Evolutionary conservation across 768 basidiomycete genomes (phyloP).

Genomic region (Podaxis sp.): DNA sequence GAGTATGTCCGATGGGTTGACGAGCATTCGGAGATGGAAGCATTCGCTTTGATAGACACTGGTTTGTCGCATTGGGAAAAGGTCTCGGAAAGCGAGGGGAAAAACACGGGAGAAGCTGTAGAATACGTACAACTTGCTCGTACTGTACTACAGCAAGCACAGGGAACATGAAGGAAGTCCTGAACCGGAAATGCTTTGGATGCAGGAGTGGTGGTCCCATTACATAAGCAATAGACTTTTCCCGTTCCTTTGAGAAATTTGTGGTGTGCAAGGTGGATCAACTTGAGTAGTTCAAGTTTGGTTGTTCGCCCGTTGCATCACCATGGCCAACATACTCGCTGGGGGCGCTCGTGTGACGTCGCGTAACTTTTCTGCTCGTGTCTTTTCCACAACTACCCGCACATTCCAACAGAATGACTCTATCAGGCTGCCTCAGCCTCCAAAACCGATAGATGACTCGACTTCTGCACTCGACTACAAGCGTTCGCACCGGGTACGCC

Average conservation of each 20-base stretch:
- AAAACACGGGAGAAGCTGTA: conserved; percentile 37
- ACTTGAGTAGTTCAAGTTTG: neutral
- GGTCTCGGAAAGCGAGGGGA: conserved; percentile 52
- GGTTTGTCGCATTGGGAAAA: conserved; percentile 80
- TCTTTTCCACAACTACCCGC: conserved; percentile 32
- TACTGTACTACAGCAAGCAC: conserved; percentile 45
- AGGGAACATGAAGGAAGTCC: neutral
- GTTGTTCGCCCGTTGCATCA: conserved; percentile 9
- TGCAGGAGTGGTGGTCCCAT: conserved; percentile 1
- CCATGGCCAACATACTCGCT: conserved; percentile 25
- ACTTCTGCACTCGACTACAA: conserved; percentile 96
- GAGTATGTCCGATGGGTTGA: conserved; percentile 97
- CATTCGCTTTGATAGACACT: conserved; percentile 74
- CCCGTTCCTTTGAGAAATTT: neutral
- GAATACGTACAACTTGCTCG: conserved; percentile 70
- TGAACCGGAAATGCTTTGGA: neutral
- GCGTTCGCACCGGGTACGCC: conserved; percentile 58
- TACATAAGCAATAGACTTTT: conserved; percentile 15
- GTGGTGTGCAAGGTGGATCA: conserved; percentile 2
- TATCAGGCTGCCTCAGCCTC: conserved; percentile 57
- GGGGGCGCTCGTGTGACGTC: conserved; percentile 28
- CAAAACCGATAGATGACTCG: conserved; percentile 82
- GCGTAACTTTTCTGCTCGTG: conserved; percentile 25
- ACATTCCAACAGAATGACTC: conserved; percentile 24
- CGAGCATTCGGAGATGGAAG: conserved; percentile 81